Percentiles rank a stretch among this genome's conserved stretches.
These are phyloP conservation scores for Hygrocybe punicea DNA, from an alignment of 768 basidiomycete genomes.

Conservation along the genomic window DNA sequence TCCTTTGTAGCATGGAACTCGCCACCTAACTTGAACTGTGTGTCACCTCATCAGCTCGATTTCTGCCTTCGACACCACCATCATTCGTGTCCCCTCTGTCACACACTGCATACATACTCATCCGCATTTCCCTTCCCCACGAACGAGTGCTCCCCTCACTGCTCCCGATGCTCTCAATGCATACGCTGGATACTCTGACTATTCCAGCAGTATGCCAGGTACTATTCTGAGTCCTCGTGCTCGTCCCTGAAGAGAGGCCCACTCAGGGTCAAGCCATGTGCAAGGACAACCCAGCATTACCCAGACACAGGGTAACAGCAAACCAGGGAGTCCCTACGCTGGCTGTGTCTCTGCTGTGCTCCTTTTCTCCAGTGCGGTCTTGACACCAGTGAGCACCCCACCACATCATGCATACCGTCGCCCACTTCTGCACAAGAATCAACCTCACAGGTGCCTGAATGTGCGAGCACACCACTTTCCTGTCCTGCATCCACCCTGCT, in stretches of 20 bases:
- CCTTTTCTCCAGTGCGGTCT: too few species aligned
- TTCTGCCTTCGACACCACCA: conserved; percentile 51
- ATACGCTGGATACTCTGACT: conserved; percentile 66
- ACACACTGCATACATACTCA: conserved; percentile 6
- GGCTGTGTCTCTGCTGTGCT: too few species aligned
- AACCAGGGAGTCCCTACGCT: too few species aligned
- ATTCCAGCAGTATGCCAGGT: conserved; percentile 60
- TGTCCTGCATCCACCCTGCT: conserved; percentile 54
- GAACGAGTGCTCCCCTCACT: conserved; percentile 19
- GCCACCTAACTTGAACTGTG: not conserved
- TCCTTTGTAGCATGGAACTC: conserved; percentile 11
- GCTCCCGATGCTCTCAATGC: conserved; percentile 59
- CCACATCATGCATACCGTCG: too few species aligned
- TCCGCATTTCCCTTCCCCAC: conserved; percentile 27
- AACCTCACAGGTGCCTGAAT: conserved; percentile 17
- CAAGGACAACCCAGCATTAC: too few species aligned
- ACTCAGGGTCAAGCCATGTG: too few species aligned
- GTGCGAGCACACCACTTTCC: conserved; percentile 18
- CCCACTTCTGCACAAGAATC: too few species aligned
- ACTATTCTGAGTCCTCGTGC: conserved; percentile 20
- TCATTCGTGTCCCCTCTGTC: conserved; percentile 12
- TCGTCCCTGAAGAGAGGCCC: conserved; percentile 8
- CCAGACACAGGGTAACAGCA: too few species aligned
- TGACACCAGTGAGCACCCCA: too few species aligned
- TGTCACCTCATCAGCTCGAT: conserved; percentile 32